phyloP scores from a whole-genome alignment of 148 eudicot species.

The Amaranthus hypochondriacus region DNA sequence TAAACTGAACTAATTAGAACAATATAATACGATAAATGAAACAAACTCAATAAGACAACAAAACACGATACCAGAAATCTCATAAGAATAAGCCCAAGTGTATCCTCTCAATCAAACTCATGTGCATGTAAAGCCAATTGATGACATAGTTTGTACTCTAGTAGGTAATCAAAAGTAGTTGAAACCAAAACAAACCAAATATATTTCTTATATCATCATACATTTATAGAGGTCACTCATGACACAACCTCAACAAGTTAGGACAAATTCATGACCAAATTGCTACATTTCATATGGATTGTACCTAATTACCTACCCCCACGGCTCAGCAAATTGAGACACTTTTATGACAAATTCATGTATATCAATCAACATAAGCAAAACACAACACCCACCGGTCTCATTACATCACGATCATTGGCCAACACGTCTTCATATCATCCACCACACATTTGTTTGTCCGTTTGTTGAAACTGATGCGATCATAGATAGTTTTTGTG shows the following conservation, averaged over 20 bases:
- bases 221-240: neutral
- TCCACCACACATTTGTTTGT: neutral
- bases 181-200: neutral
- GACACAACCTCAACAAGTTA: neutral
- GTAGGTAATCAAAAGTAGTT: neutral
- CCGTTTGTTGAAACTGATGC: neutral
- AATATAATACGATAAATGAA: too few relatives aligned
- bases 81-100: too few relatives aligned
- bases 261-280: neutral
- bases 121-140: neutral
- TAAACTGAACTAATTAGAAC: too few relatives aligned
- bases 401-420: conserved; percentile 1
- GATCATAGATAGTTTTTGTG: too few relatives aligned
- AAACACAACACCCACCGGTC: conserved; percentile 2
- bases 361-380: conserved; percentile 1
- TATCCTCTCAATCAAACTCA: too few relatives aligned
- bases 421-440: neutral
- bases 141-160: too few relatives aligned
- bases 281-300: neutral
- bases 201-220: neutral
- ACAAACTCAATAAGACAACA: too few relatives aligned
- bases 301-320: neutral
- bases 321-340: neutral
- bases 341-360: neutral
- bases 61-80: too few relatives aligned